These are phyloP conservation scores for Macrophomina phaseolina DNA, from an alignment of 2,329 filamentous ascomycete genomes.

Conservation along the genomic window DNA sequence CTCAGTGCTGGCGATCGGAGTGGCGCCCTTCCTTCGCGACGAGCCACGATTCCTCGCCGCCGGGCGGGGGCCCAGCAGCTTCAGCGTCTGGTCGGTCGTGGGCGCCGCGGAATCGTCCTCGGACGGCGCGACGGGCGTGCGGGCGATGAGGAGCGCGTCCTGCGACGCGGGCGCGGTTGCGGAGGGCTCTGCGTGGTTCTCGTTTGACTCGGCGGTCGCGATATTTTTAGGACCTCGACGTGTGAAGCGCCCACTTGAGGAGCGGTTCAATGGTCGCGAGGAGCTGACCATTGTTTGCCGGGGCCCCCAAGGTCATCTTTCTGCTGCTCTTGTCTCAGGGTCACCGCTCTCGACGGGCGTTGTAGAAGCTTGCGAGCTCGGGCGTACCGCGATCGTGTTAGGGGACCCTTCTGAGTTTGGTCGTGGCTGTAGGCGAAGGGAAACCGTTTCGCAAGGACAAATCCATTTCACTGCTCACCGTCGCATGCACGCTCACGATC, in stretches of 20 bases:
- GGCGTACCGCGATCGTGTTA: constrained; percentile 29
- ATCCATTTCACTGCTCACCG: constrained; percentile 22
- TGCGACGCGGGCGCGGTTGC: constrained; percentile 36
- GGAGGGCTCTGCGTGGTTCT: constrained; percentile 33
- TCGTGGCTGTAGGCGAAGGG: constrained; percentile 28
- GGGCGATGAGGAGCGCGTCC: constrained; percentile 25
- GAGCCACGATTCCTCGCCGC: constrained; percentile 26
- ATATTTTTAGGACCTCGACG: constrained; percentile 34
- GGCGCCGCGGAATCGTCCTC: constrained; percentile 17
- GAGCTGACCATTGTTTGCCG: constrained; percentile 36
- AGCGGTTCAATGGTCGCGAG: constrained; percentile 39
- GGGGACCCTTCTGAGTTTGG: constrained; percentile 30
- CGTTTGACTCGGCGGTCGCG: constrained; percentile 35
- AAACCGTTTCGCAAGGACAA: constrained; percentile 28
- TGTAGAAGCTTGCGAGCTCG: constrained; percentile 29
- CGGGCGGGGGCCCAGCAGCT: constrained; percentile 25
- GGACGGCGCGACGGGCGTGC: constrained; percentile 22
- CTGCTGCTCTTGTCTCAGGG: constrained; percentile 26
- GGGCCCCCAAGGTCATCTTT: constrained; percentile 29
- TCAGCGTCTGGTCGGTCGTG: constrained; percentile 23
- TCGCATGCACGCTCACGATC: constrained; percentile 26
- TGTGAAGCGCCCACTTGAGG: constrained; percentile 39
- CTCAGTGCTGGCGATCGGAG: constrained; percentile 27
- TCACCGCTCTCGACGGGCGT: constrained; percentile 27
- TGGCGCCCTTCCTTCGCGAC: constrained; percentile 27